These are phyloP conservation scores for sweet orange (Citrus sinensis) DNA, from an alignment of 345 rosid species.

Conservation along the genomic window DVS_A1.0 CM039164.1:24844501-24845000, in stretches of 20 bases:
- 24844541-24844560: background rate
- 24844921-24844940: background rate
- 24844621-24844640: background rate
- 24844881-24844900: constrained; percentile 11
- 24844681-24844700: constrained; percentile 48
- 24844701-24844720: constrained; percentile 36
- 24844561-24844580: background rate
- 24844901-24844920: constrained; percentile 2
- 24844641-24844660: constrained; percentile 15
- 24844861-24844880: constrained; percentile 13
- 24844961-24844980: constrained; percentile 30
- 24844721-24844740: background rate
- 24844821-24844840: background rate
- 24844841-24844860: constrained; percentile 6
- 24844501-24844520: too few species aligned
- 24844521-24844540: too few species aligned
- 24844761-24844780: constrained; percentile 28
- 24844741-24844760: constrained; percentile 27
- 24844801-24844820: constrained; percentile 9
- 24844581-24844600: background rate
- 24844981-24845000: constrained; percentile 14
- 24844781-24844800: constrained; percentile 30
- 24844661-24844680: background rate
- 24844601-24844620: background rate
- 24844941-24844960: constrained; percentile 33